These are phyloP conservation scores for Shiraia bambusicola DNA, from an alignment of 2,329 filamentous ascomycete species.

Conservation along the genomic window DNA sequence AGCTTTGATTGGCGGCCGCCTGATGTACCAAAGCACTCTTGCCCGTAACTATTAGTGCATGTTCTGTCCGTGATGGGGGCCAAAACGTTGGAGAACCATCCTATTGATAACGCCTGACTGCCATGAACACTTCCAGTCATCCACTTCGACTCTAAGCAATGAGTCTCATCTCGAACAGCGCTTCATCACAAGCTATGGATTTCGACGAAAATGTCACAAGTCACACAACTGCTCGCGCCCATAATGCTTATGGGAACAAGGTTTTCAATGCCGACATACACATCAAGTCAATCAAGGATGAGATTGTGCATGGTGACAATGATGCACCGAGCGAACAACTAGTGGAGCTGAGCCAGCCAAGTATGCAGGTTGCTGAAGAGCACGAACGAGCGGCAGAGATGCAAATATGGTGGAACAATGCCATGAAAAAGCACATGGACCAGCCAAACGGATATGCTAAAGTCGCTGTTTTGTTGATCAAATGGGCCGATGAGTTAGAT, in stretches of 20 bases:
- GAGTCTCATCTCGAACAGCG: conserved; percentile 6
- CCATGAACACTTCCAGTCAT: conserved; percentile 21
- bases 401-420: conserved; percentile 39
- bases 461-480: conserved; percentile 41
- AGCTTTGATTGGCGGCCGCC: conserved; percentile 1
- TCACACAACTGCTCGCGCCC: conserved; percentile 15
- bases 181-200: conserved; percentile 11
- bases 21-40: conserved; percentile 3
- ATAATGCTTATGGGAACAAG: conserved; percentile 20
- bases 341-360: conserved; percentile 5
- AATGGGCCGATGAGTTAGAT: conserved; percentile 40
- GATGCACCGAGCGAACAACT: conserved; percentile 1
- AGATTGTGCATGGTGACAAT: conserved; percentile 1
- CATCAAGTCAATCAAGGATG: conserved; percentile 24
- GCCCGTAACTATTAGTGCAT: conserved; percentile 9
- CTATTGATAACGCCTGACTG: conserved; percentile 12
- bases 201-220: conserved; percentile 18
- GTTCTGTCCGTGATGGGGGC: conserved; percentile 30
- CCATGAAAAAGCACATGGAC: conserved; percentile 32
- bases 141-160: conserved; percentile 11
- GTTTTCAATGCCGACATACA: conserved; percentile 30
- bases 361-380: conserved; percentile 14
- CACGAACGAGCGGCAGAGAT: conserved; percentile 26
- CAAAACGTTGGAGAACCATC: conserved; percentile 19
- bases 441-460: conserved; percentile 36